Conservation (phyloP, 2,329 filamentous ascomycete genomes). For the Diplodia seriata region DNA sequence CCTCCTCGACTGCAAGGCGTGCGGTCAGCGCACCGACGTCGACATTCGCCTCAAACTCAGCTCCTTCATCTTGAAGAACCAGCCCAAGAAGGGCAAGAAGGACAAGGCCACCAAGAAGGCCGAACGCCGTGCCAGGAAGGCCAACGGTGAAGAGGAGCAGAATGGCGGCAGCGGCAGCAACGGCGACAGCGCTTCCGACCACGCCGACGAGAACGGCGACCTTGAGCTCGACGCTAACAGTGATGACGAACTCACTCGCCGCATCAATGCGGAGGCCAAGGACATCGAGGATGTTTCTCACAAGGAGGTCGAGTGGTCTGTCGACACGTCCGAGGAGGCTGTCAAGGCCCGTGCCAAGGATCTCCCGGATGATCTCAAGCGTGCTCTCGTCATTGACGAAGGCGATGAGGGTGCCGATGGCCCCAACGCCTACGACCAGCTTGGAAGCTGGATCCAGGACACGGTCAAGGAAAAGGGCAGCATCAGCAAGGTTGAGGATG, state of each 20-base stretch:
- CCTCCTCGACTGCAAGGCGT: conserved; percentile 96
- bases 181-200: conserved; percentile 71
- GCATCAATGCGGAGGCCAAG: conserved; percentile 70
- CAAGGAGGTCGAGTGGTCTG: conserved; percentile 92
- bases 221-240: conserved; percentile 74
- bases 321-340: conserved; percentile 94
- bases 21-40: conserved; percentile 89
- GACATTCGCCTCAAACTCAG: conserved; percentile 94
- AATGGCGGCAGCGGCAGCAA: conserved; percentile 63
- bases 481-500: conserved; percentile 80
- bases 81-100: conserved; percentile 92
- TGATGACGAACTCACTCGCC: conserved; percentile 89
- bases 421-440: conserved; percentile 80
- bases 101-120: conserved; percentile 95
- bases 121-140: conserved; percentile 82
- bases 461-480: conserved; percentile 72
- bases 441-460: conserved; percentile 91
- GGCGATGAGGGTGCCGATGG: conserved; percentile 79
- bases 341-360: conserved; percentile 93
- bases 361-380: conserved; percentile 93
- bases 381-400: conserved; percentile 82
- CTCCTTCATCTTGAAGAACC: conserved; percentile 96
- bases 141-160: conserved; percentile 58
- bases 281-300: conserved; percentile 75
- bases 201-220: conserved; percentile 70